Percentiles rank a stretch among this genome's conserved stretches.
phyloP scores from a whole-genome alignment of 495 filamentous ascomycete genomes.

The Penicillium herquei region DNA sequence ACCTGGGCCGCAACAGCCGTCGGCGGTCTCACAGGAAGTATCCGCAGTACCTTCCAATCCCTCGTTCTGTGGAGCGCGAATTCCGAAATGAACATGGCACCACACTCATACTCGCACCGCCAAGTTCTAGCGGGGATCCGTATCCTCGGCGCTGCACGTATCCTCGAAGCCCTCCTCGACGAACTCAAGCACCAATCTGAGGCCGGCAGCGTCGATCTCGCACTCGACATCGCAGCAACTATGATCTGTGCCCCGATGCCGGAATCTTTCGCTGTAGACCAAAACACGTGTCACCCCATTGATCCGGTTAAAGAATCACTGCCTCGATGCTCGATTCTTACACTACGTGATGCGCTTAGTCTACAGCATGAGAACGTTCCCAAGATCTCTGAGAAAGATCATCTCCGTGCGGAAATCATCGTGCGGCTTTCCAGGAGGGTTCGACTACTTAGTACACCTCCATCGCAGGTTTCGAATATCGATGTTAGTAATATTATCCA shows the following conservation, averaged over 20 bases:
- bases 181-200: slow-evolving; percentile 62
- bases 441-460: slow-evolving; percentile 53
- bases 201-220: slow-evolving; percentile 55
- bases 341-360: slow-evolving; percentile 70
- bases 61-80: slow-evolving; percentile 73
- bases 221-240: slow-evolving; percentile 71
- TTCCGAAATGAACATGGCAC: slow-evolving; percentile 60
- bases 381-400: slow-evolving; percentile 59
- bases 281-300: slow-evolving; percentile 37
- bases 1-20: slow-evolving; percentile 63
- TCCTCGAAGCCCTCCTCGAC: slow-evolving; percentile 63
- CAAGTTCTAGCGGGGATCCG: slow-evolving; percentile 64
- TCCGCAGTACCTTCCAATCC: slow-evolving; percentile 64
- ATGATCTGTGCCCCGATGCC: slow-evolving; percentile 71
- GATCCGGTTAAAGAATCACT: slow-evolving; percentile 40
- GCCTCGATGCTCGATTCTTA: slow-evolving; percentile 45
- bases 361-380: slow-evolving; percentile 61
- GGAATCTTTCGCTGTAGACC: slow-evolving; percentile 45
- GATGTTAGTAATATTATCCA: slow-evolving; percentile 44
- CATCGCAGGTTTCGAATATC: slow-evolving; percentile 40
- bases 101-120: slow-evolving; percentile 76
- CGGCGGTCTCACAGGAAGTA: slow-evolving; percentile 59
- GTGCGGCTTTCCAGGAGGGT: slow-evolving; percentile 75
- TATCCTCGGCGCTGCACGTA: slow-evolving; percentile 65
- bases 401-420: slow-evolving; percentile 62